Conservation (phyloP, 2,329 filamentous ascomycete genomes). For the Ceratocystiopsis sp. region DNA sequence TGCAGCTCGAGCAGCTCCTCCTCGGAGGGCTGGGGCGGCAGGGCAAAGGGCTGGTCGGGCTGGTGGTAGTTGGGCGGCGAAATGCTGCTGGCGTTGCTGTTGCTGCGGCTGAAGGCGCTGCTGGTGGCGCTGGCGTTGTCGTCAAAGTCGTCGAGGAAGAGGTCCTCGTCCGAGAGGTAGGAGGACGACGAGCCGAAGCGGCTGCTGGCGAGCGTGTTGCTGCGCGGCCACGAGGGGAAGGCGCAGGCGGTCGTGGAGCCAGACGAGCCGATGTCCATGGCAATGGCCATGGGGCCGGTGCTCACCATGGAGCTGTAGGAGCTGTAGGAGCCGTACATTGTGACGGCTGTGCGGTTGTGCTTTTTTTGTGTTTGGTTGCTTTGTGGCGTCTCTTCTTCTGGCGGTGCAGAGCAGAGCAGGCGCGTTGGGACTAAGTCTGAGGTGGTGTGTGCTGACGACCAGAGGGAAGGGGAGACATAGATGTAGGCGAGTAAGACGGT, state of each 20-base stretch:
- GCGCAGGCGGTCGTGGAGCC: constrained; percentile 27
- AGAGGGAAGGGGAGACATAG: too few species aligned
- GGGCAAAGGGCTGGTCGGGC: constrained; percentile 7
- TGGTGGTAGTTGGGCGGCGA: constrained; percentile 15
- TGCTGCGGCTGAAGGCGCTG: constrained; percentile 25
- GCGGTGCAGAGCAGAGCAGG: too few species aligned
- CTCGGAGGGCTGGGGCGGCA: constrained; percentile 19
- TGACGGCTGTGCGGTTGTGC: constrained; percentile 3
- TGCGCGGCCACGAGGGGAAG: constrained; percentile 41
- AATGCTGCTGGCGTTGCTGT: constrained; percentile 27
- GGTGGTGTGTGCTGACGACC: constrained; percentile 2
- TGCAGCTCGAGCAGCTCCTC: constrained; percentile 32
- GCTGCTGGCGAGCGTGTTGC: constrained; percentile 30
- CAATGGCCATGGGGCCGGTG: constrained; percentile 19
- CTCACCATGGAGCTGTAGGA: constrained; percentile 31
- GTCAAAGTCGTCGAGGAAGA: constrained; percentile 36
- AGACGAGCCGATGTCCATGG: constrained; percentile 29
- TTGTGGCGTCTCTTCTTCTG: constrained; percentile 6
- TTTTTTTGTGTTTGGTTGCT: constrained; percentile 5
- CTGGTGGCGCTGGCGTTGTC: constrained; percentile 31
- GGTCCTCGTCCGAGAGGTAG: constrained; percentile 47
- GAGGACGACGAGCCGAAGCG: constrained; percentile 30
- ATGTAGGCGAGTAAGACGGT: too few species aligned
- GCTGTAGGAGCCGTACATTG: constrained; percentile 32
- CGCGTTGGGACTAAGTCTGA: neutral